These are phyloP conservation scores for Oleoguttula mirabilis DNA, from an alignment of 495 filamentous ascomycete species.

Conservation along the genomic window DNA sequence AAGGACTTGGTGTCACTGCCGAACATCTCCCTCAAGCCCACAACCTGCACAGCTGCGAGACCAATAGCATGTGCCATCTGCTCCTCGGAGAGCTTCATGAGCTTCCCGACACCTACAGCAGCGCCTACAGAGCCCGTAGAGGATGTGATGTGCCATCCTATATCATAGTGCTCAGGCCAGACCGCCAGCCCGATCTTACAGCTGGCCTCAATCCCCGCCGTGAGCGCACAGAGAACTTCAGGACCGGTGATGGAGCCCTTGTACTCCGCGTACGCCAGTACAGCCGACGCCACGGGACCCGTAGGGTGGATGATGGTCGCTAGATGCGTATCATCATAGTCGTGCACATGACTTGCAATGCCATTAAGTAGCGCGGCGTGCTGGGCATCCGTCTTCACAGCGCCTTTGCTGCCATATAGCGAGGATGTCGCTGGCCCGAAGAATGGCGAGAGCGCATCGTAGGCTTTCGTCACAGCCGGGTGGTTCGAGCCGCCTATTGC, in stretches of 20 bases:
- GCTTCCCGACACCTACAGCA: constrained; percentile 38
- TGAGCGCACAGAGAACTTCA: constrained; percentile 40
- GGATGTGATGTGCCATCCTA: constrained; percentile 46
- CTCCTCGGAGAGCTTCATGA: constrained; percentile 28
- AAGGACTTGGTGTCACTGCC: constrained; percentile 45
- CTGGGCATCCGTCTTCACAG: constrained; percentile 33
- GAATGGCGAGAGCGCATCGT: constrained; percentile 33
- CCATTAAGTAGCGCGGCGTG: constrained; percentile 44
- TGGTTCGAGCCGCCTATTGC: constrained; percentile 38
- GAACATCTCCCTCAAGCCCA: constrained; percentile 42
- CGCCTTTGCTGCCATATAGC: constrained; percentile 31
- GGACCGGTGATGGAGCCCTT: constrained; percentile 30
- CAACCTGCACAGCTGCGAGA: constrained; percentile 40
- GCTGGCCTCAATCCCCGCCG: constrained; percentile 41
- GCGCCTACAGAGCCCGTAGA: constrained; percentile 41
- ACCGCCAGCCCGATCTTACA: constrained; percentile 40
- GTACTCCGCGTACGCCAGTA: constrained; percentile 36
- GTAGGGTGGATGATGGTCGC: constrained; percentile 46
- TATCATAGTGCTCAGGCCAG: constrained; percentile 43
- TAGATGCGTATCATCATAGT: constrained; percentile 47
- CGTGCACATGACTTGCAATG: constrained; percentile 43
- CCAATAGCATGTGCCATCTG: constrained; percentile 42
- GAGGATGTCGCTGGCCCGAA: constrained; percentile 35
- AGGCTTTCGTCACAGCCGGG: constrained; percentile 37
- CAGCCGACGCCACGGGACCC: constrained; percentile 39